A percentile compares a stretch with the other conserved stretches of the same genome.
Evolutionary conservation across 2,329 filamentous ascomycete species (phyloP).

Genomic region (Aureobasidium sp.): DNA sequence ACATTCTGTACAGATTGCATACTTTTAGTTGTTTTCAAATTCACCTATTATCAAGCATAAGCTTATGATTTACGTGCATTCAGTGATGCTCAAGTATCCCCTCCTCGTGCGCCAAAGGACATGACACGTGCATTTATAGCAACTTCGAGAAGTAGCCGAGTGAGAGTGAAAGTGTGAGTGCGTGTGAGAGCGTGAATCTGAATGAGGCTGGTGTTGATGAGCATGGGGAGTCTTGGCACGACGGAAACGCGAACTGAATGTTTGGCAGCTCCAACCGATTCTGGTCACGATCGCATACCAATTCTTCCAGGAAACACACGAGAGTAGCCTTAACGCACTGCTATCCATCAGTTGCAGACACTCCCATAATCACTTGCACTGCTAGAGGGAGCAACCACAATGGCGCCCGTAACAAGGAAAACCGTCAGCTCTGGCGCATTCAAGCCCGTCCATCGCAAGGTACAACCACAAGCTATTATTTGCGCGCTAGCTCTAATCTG

Average conservation of each 20-base stretch:
- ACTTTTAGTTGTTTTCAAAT: not conserved
- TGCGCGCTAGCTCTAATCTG: not conserved
- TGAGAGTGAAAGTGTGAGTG: not conserved
- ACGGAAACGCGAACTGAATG: not conserved
- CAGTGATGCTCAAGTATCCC: not conserved
- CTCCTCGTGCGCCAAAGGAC: not conserved
- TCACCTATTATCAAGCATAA: not conserved
- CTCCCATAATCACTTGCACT: not conserved
- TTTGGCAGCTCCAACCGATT: not conserved
- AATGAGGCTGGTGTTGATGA: not conserved
- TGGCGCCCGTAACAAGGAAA: slow-evolving; percentile 9
- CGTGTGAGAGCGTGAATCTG: not conserved
- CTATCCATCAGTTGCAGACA: not conserved
- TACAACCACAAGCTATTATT: not conserved
- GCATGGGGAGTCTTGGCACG: not conserved
- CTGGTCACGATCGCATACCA: not conserved
- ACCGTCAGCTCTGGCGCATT: not conserved
- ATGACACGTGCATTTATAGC: not conserved
- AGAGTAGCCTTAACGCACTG: not conserved
- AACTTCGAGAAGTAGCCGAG: not conserved
- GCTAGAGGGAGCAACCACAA: not conserved
- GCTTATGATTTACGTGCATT: not conserved
- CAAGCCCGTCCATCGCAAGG: slow-evolving; percentile 12
- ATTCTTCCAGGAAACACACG: not conserved
- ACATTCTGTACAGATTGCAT: not conserved